Evolutionary conservation across 2,329 filamentous ascomycete genomes (phyloP).

Genomic region (Nothophaeocryptopus gaeumannii): DNA sequence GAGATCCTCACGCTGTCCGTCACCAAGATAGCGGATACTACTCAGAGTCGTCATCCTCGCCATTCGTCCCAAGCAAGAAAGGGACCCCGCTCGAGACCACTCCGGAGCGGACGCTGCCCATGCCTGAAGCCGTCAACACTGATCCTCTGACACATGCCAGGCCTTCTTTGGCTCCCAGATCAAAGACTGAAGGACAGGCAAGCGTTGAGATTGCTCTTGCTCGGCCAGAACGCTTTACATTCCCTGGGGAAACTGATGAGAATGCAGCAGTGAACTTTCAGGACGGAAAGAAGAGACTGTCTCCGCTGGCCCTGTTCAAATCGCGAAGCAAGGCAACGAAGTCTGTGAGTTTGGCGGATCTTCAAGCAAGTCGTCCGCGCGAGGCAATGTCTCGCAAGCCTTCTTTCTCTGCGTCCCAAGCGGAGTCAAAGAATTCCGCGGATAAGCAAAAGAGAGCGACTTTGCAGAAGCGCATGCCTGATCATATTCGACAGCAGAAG

Average conservation of each 20-base stretch:
- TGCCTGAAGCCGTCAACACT: background rate
- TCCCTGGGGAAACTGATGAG: background rate
- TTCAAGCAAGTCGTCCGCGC: background rate
- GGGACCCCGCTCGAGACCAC: constrained; percentile 2
- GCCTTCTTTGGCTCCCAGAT: too few relatives aligned
- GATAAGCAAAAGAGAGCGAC: constrained; percentile 26
- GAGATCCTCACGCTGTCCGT: constrained; percentile 9
- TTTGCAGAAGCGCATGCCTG: constrained; percentile 33
- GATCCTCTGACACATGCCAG: background rate
- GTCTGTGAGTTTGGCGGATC: constrained; percentile 1
- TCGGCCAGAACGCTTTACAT: too few relatives aligned
- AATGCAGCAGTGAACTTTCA: background rate
- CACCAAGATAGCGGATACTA: constrained; percentile 37
- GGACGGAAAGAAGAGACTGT: constrained; percentile 7
- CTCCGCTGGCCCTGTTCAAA: constrained; percentile 13
- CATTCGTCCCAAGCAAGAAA: background rate
- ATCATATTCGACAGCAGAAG: constrained; percentile 24
- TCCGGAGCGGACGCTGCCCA: background rate
- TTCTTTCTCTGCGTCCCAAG: constrained; percentile 1
- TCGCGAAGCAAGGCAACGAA: constrained; percentile 9
- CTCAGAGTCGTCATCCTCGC: constrained; percentile 29
- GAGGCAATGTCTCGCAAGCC: background rate
- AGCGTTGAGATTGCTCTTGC: too few relatives aligned
- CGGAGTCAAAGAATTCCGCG: constrained; percentile 3
- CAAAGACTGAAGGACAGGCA: too few relatives aligned